Conservation (phyloP, 208 protist species). For the Wallacemonas sp. region DNA sequence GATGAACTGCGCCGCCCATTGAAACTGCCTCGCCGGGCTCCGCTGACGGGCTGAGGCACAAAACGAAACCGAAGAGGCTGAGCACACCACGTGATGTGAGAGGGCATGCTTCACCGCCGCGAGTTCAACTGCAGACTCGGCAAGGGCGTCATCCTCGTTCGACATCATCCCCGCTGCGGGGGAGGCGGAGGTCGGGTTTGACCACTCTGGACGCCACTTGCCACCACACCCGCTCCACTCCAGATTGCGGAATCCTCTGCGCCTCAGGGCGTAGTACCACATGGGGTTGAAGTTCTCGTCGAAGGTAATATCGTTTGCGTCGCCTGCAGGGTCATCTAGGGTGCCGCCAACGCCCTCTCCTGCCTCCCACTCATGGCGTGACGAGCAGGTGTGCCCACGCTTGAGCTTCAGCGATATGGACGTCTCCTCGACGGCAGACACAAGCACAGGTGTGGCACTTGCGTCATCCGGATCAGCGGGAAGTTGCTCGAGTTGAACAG, state of each 20-base stretch:
- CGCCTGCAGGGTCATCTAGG: constrained; percentile 22
- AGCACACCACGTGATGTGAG: constrained; percentile 72
- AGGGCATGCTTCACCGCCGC: constrained; percentile 36
- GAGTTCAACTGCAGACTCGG: not conserved
- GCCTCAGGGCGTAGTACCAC: constrained; percentile 69
- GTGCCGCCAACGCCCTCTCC: constrained; percentile 10
- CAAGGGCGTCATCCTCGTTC: not conserved
- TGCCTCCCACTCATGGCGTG: not conserved
- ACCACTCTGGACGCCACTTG: constrained; percentile 74
- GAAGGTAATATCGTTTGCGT: constrained; percentile 45
- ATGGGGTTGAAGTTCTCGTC: constrained; percentile 70
- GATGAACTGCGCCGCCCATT: constrained; percentile 81
- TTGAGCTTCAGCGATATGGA: constrained; percentile 27
- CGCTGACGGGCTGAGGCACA: constrained; percentile 34
- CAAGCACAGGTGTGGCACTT: constrained; percentile 29
- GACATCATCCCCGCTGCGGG: not conserved
- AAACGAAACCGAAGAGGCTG: constrained; percentile 68
- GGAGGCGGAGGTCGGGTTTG: constrained; percentile 16
- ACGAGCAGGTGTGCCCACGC: constrained; percentile 5
- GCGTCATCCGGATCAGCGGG: constrained; percentile 16
- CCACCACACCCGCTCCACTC: constrained; percentile 83
- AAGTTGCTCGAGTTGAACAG: constrained; percentile 56
- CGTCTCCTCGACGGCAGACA: constrained; percentile 51
- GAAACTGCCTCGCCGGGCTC: constrained; percentile 31
- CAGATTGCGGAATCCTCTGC: constrained; percentile 49